Conservation (phyloP, 2,329 filamentous ascomycete species). For the Endocalyx cinctus region DNA sequence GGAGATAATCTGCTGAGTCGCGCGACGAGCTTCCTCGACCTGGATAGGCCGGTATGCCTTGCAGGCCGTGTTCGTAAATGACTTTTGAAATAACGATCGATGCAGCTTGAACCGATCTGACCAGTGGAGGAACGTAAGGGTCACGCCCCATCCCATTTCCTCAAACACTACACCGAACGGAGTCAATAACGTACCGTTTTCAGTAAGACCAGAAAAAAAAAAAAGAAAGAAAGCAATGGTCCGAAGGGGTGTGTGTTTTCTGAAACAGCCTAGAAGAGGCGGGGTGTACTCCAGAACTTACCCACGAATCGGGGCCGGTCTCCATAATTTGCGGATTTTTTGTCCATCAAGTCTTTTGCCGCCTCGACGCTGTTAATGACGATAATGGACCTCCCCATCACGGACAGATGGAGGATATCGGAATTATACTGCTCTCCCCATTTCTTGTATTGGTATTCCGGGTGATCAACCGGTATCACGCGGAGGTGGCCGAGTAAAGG, state of each 20-base stretch:
- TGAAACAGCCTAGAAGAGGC: too few relatives aligned
- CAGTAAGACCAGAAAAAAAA: too few relatives aligned
- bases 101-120: slow-evolving; percentile 39
- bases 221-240: too few relatives aligned
- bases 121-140: slow-evolving; percentile 40
- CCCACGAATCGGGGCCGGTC: slow-evolving; percentile 40
- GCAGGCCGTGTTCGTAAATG: slow-evolving; percentile 36
- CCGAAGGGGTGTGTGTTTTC: too few relatives aligned
- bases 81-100: slow-evolving; percentile 37
- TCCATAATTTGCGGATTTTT: slow-evolving; percentile 38
- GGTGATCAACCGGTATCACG: slow-evolving; percentile 12
- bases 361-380: slow-evolving; percentile 39
- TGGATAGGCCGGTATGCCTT: slow-evolving; percentile 22
- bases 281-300: too few relatives aligned
- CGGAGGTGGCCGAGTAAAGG: slow-evolving; percentile 16
- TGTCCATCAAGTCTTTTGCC: slow-evolving; percentile 40
- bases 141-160: slow-evolving; percentile 42
- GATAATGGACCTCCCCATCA: slow-evolving; percentile 32
- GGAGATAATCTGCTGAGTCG: slow-evolving; percentile 5
- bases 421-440: slow-evolving; percentile 12
- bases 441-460: slow-evolving; percentile 8
- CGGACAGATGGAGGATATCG: slow-evolving; percentile 23
- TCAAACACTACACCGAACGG: slow-evolving; percentile 27
- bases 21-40: slow-evolving; percentile 12
- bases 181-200: too few relatives aligned